Base-by-base conservation (phyloP, 164 flowering plant species). In the Echeveria elegans region DNA sequence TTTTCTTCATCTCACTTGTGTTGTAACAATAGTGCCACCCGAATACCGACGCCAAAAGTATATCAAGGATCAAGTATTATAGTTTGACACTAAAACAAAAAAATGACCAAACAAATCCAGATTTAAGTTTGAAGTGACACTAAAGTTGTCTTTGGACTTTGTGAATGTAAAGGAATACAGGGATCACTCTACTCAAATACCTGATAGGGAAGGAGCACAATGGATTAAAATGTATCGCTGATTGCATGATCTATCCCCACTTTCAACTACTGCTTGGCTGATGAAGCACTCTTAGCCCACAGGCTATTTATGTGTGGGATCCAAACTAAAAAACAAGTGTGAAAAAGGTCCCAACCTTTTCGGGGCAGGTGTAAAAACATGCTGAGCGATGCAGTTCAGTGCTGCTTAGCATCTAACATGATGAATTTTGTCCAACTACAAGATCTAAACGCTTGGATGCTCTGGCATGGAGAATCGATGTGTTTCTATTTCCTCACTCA, bases 191-290 rank as follows among this genome's bases (percentile, higher is more conserved):
- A 5, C 19, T 11, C 19, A 52, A 52, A 61, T 24, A 23, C 14
- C 48, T 29, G 50, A 40, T 4, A n/a, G 64, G 36, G 37, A 61
- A 64, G 64, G 58, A 64, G 66, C 40, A 59, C 48, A 61, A 32
- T 32, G 79, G 64, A 60, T 60, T 74, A 66, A 73, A 45, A 36
- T 65, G 70, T 23, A 68, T 70, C 67, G 74, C 70, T 37, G 80
- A 47, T 43, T 73, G 75, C 85, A 82, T 82, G 61, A 31, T 68
- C 63, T 31, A 45, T 65, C 43, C 38, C 47, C 31, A 53, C 15
- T 26, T 53, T 24, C 14, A 53, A 26, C 60, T 24, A 53, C 2
- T 24, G 16, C 16, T 10, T 24, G 31, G 9, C 30, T 26, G 18
- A 5, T 12, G 10, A n/a, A 53, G 60, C 30, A 24, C 1, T 9